Evolutionary conservation across 495 filamentous ascomycete species (phyloP).

Genomic region (Penicillium nucicola): DNA sequence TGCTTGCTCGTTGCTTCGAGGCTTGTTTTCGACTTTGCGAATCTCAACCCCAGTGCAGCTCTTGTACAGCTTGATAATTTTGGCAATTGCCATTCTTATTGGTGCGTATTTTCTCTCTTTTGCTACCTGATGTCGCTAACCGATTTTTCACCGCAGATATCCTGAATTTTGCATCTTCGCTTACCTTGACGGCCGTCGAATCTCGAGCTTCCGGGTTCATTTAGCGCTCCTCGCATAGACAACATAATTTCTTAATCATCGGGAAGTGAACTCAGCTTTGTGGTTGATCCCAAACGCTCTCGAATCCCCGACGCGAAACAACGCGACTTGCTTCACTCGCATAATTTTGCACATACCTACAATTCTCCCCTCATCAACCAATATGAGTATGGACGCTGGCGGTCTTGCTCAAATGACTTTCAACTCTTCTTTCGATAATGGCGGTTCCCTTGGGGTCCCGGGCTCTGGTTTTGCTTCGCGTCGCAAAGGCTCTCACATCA

Average conservation of each 20-base stretch:
- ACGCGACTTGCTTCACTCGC: constrained; percentile 17
- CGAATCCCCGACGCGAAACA: constrained; percentile 10
- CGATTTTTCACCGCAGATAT: constrained; percentile 16
- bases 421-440: constrained; percentile 66
- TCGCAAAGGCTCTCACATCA: constrained; percentile 76
- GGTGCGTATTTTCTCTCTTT: constrained; percentile 12
- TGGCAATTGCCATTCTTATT: constrained; percentile 5
- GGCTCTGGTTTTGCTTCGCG: constrained; percentile 79
- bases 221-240: constrained; percentile 15
- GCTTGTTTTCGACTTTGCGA: constrained; percentile 2
- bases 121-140: constrained; percentile 2
- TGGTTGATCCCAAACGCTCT: constrained; percentile 33
- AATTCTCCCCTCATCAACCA: constrained; percentile 23
- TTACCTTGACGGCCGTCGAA: constrained; percentile 8
- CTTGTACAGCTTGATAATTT: constrained; percentile 29
- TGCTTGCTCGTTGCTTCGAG: neutral
- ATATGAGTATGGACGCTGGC: constrained; percentile 92
- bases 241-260: constrained; percentile 40
- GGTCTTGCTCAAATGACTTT: constrained; percentile 99
- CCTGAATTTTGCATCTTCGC: constrained; percentile 10
- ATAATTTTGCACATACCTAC: constrained; percentile 37
- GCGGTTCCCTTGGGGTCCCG: constrained; percentile 65
- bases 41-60: neutral
- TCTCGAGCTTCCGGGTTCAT: constrained; percentile 13
- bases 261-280: constrained; percentile 23